These are phyloP conservation scores for Fraxinus velutina DNA, from an alignment of 305 asterid genomes.

Conservation along the genomic window DNA sequence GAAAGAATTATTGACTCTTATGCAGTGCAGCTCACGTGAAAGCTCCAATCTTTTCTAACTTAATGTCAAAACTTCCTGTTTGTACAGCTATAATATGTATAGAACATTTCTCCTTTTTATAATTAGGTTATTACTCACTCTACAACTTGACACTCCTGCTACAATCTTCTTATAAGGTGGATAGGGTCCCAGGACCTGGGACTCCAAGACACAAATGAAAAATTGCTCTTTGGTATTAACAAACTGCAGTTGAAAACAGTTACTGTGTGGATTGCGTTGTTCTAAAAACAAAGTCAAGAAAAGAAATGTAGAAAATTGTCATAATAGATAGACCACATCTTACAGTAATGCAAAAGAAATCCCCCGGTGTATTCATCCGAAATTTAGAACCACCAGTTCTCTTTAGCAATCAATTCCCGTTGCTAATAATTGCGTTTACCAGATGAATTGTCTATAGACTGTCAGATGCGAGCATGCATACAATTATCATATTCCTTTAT, in stretches of 20 bases:
- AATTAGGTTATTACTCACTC: background rate
- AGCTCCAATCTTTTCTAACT: background rate
- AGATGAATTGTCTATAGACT: background rate
- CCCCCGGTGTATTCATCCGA: background rate
- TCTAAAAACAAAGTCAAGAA: background rate
- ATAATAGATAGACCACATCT: background rate
- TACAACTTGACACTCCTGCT: background rate
- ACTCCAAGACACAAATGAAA: background rate
- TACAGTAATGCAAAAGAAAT: background rate
- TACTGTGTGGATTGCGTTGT: background rate
- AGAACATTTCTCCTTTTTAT: background rate
- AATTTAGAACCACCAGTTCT: background rate
- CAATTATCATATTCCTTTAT: background rate
- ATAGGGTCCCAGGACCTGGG: background rate
- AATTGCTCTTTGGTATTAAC: background rate
- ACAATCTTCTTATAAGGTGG: background rate
- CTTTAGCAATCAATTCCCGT: background rate
- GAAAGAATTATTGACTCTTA: no score
- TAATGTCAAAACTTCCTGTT: background rate
- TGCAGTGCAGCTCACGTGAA: background rate
- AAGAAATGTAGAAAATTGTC: background rate
- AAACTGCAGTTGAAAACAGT: background rate
- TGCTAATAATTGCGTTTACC: background rate
- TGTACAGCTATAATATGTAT: background rate
- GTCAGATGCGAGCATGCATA: background rate